Conservation (phyloP, 179 eudicot species). For the Spinacia oleracea region DNA sequence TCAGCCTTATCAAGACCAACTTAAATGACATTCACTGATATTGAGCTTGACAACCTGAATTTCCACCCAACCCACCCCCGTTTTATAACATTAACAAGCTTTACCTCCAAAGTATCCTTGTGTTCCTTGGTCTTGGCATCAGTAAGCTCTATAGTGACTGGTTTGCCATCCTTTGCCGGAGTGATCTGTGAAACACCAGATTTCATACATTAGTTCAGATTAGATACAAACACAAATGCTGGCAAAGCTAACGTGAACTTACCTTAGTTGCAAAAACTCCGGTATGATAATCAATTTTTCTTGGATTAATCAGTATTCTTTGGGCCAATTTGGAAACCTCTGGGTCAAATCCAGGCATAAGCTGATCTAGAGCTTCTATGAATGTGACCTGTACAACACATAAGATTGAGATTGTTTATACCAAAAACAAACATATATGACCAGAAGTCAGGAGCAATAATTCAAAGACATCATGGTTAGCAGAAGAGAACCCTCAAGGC, state of each 20-base stretch:
- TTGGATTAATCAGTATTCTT: conserved; percentile 89
- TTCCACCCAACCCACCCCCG: not conserved
- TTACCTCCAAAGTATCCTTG: conserved; percentile 88
- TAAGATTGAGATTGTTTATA: not conserved
- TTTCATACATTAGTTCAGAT: conserved; percentile 7
- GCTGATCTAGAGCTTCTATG: conserved; percentile 96
- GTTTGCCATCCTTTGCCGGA: conserved; percentile 97
- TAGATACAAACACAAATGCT: conserved; percentile 11
- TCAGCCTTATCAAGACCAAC: conserved; percentile 7
- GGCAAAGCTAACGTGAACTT: conserved; percentile 3
- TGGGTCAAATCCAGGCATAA: conserved; percentile 99
- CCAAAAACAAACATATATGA: not conserved
- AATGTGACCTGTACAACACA: conserved; percentile 73
- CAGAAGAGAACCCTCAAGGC: not conserved
- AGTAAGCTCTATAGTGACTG: conserved; percentile 90
- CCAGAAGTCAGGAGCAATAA: not conserved
- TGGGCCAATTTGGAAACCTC: conserved; percentile 98
- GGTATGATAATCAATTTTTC: conserved; percentile 92
- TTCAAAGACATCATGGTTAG: not conserved
- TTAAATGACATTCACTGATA: not conserved
- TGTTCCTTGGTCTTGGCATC: conserved; percentile 96
- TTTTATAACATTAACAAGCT: conserved; percentile 6
- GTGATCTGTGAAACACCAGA: conserved; percentile 62
- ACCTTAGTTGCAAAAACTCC: conserved; percentile 99
- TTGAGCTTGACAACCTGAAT: not conserved